Base-by-base conservation (phyloP, 805 yeast genomes). In the Komagataella phaffii region DNA sequence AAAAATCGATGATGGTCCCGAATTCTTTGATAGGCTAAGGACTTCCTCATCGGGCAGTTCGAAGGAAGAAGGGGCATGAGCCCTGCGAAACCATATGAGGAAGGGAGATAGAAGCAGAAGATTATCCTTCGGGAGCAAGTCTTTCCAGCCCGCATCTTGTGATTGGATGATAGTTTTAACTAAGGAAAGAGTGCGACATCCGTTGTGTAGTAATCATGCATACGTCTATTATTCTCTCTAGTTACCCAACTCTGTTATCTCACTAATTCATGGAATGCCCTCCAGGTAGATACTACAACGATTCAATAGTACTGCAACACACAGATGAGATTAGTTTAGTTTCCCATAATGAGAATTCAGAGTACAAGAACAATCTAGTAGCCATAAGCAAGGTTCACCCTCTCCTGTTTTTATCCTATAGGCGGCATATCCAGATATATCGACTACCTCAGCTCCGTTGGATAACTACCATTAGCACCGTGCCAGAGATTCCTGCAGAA, bases 301-400 rank as follows among this genome's bases (percentile, higher is more conserved):
- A 30, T 14, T 30, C 40, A 4, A 30, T 30, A 30, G 6, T 30
- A 30, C n/a, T 30, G 14, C 14, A 30, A 30, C 40, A 30, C 12
- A 30, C 40, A 8, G 40, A 30, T 8, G 40, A 30, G 6, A 14
- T 8, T 14, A 8, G 14, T 8, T 4, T 30, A 14, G 40, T 10
- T 10, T 30, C 40, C 14, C 14, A 30, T 30, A 14, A 30, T 6
- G 14, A 10, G 6, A 30, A 30, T 30, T 30, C 40, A 4, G 40
- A 19, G 40, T 50, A 50, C 49, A 46, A 24, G 44, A 50, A 47
- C 49, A 50, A 50, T 24, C 17, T 47, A 17, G 36, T 18, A 5
- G 52, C 49, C 14, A n/a, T 21, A 6, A 46, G 49, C 17, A 18
- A 19, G 8, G 24, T 43, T 24, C 45, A 19, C 17, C 45, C 49